These are phyloP conservation scores for Bisporella sp. DNA, from an alignment of 2,329 filamentous ascomycete genomes.

Conservation along the genomic window DNA sequence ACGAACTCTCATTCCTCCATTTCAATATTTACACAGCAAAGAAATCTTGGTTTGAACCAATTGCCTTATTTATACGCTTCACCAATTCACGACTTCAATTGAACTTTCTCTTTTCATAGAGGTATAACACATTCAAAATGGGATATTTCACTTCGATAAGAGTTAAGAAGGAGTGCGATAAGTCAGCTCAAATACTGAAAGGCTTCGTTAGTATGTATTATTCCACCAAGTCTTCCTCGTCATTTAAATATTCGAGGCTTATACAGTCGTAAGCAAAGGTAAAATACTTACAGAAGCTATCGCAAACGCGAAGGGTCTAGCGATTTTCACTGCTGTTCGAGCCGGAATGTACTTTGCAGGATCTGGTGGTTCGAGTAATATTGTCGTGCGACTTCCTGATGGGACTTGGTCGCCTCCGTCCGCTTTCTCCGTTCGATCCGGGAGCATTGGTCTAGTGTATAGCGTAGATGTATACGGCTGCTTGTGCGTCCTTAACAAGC, in stretches of 20 bases:
- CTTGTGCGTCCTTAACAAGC: slow-evolving; percentile 77
- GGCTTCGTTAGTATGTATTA: slow-evolving; percentile 5
- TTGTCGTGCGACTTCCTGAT: slow-evolving; percentile 55
- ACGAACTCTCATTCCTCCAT: too few species aligned
- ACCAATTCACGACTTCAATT: too few species aligned
- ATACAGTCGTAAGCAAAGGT: slow-evolving; percentile 1
- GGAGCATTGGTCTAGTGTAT: slow-evolving; percentile 72
- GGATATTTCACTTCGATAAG: slow-evolving; percentile 1
- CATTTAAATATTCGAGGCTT: neutral
- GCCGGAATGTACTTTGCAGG: slow-evolving; percentile 35
- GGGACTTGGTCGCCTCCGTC: slow-evolving; percentile 74
- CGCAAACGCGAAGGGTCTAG: slow-evolving; percentile 57
- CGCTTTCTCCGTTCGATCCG: slow-evolving; percentile 74
- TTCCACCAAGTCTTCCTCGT: neutral
- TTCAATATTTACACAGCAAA: too few species aligned
- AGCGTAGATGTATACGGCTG: slow-evolving; percentile 87
- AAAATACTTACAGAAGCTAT: slow-evolving; percentile 55
- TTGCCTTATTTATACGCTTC: too few species aligned
- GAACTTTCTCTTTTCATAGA: too few species aligned
- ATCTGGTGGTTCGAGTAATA: slow-evolving; percentile 57
- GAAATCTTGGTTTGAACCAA: too few species aligned
- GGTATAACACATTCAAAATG: neutral
- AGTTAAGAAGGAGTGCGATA: slow-evolving; percentile 7
- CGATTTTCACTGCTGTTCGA: slow-evolving; percentile 66
- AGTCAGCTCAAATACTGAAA: slow-evolving; percentile 9